Conservation (phyloP, 495 filamentous ascomycete species). For the Penicillium paradoxum region DNA sequence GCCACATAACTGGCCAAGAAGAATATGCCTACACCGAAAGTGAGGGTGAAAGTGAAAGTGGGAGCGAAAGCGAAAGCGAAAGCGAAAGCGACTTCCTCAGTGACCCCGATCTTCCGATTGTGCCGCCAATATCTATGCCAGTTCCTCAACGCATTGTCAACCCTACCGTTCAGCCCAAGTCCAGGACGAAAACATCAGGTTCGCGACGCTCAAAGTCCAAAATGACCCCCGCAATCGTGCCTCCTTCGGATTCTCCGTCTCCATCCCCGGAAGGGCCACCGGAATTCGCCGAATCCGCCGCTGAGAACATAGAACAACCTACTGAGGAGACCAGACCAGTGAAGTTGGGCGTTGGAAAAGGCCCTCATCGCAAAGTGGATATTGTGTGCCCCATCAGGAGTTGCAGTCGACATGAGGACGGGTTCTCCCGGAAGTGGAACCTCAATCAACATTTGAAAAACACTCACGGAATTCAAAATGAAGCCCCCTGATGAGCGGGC, state of each 20-base stretch:
- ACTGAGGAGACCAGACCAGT: neutral
- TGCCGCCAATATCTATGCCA: neutral
- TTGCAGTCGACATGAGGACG: slow-evolving; percentile 28
- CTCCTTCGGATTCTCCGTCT: neutral
- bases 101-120: neutral
- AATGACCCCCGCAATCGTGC: neutral
- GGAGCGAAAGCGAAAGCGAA: slow-evolving; percentile 25
- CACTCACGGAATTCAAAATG: slow-evolving; percentile 25
- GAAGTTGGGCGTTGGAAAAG: slow-evolving; percentile 21
- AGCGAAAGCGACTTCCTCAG: slow-evolving; percentile 22
- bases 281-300: neutral
- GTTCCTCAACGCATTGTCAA: neutral
- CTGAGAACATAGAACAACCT: neutral
- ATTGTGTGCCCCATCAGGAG: slow-evolving; percentile 31
- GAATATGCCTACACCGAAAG: slow-evolving; percentile 31
- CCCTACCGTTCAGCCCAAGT: neutral
- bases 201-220: neutral
- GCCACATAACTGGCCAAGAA: slow-evolving; percentile 9
- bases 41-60: slow-evolving; percentile 35
- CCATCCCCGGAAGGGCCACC: neutral
- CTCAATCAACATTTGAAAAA: slow-evolving; percentile 36
- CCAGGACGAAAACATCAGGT: neutral
- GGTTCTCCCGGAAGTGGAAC: slow-evolving; percentile 39
- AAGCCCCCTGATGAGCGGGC: neutral
- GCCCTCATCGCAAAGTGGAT: slow-evolving; percentile 25